Percentiles rank a stretch among this genome's conserved stretches.
phyloP scores from a whole-genome alignment of 2,329 filamentous ascomycete species.

The Rhexocercosporidium sp. region DNA sequence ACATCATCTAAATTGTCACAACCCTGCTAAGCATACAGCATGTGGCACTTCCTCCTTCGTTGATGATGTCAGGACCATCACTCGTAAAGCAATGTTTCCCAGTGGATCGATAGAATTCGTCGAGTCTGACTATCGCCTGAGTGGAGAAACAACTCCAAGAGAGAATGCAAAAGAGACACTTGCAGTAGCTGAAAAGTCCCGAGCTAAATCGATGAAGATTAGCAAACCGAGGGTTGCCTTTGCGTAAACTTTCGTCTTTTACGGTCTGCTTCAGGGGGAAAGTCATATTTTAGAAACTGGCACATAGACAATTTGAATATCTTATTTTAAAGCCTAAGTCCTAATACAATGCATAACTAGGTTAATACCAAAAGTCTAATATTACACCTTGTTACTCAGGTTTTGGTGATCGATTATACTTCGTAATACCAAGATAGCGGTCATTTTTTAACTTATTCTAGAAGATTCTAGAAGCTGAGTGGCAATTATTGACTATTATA shows the following conservation, averaged over 20 bases:
- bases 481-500: too few relatives aligned
- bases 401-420: too few relatives aligned
- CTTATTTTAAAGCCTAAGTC: too few relatives aligned
- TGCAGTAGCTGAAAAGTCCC: neutral
- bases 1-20: too few relatives aligned
- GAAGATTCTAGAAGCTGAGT: too few relatives aligned
- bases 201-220: neutral
- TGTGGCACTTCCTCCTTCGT: neutral
- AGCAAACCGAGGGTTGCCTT: neutral
- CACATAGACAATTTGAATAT: neutral
- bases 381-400: too few relatives aligned
- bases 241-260: neutral
- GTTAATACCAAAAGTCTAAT: too few relatives aligned
- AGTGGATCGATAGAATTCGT: neutral
- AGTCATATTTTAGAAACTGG: neutral
- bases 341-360: too few relatives aligned
- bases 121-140: neutral
- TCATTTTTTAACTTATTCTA: too few relatives aligned
- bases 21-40: neutral
- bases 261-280: neutral
- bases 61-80: neutral
- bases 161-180: neutral
- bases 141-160: neutral
- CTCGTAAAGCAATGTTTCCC: neutral
- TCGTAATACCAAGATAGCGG: too few relatives aligned